Base-by-base conservation (phyloP, 371 early-diverging fungal species). In the Batrachochytrium dendrobatidis region DNA sequence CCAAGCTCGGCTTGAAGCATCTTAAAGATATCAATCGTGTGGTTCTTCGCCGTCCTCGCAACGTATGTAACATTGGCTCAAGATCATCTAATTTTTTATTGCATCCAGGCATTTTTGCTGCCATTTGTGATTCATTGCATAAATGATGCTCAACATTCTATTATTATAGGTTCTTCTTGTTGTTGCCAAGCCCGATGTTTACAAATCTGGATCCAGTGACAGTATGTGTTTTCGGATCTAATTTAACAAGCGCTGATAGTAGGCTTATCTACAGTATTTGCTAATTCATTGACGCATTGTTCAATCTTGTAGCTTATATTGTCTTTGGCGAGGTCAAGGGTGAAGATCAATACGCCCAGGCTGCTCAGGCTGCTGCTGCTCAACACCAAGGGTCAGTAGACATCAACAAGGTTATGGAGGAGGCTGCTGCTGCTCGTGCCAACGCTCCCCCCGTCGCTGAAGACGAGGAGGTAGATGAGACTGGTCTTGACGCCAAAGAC, bases 301-400 rank as follows among this genome's bases (percentile, higher is more conserved):
- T 5, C 4, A 44, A 12, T n/a, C 24, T 43, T n/a, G 29, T 44
- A 70, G 71, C 91, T 67, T 93, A 92, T 86, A 85, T 95, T 65
- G 92, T 98, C 64, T 94, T 98, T 70, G 98, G 96, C 75, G 94
- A 95, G 80, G 89, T 91, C 63, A 83, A 87, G 66, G 77, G 84
- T 55, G 95, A 95, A 73, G 92, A 95, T 75, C 57, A 89, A 67
- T 85, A 80, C 72, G 62, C 69, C 33, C 83, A 85, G 75, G 87
- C 87, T 63, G 84, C 83, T 69, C 74, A 73, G 59, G 83, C 82
- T 60, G 83, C 85, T 68, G 82, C 83, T 58, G 39, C 53, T 18
- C 56, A 55, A 24, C 63, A 58, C 32, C 39, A 53, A 28, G 69
- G 66, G 39, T n/a, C n/a, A n/a, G 73, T 68, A 34, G 80, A 79